Evolutionary conservation across 2,329 filamentous ascomycete species (phyloP).

Genomic region (Colletotrichum karsti): DNA sequence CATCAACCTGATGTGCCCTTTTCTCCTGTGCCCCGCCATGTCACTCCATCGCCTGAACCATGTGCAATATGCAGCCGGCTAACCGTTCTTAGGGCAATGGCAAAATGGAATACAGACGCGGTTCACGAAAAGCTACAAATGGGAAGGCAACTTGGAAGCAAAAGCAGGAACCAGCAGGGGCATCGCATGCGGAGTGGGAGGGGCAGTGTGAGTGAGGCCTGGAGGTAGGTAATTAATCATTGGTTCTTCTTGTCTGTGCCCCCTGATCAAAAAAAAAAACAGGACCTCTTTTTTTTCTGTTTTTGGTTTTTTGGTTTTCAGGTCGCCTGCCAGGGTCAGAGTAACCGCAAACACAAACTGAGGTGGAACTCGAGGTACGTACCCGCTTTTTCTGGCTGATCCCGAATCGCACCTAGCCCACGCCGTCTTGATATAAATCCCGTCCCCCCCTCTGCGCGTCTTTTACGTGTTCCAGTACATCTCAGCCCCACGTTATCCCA

Average conservation of each 20-base stretch:
- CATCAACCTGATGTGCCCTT: too few species aligned
- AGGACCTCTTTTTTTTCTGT: not conserved
- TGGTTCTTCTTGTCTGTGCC: conserved; percentile 18
- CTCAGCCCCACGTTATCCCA: conserved; percentile 20
- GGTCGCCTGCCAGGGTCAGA: conserved; percentile 2
- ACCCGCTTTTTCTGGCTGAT: conserved; percentile 30
- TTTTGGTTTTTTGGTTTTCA: conserved; percentile 3
- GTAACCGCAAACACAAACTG: too few species aligned
- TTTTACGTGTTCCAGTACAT: not conserved
- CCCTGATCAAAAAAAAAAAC: conserved; percentile 8
- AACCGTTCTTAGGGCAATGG: too few species aligned
- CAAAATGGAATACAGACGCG: too few species aligned
- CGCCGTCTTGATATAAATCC: conserved; percentile 25
- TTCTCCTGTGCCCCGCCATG: too few species aligned
- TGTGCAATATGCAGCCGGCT: too few species aligned
- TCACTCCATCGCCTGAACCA: too few species aligned
- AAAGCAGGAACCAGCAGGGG: not conserved
- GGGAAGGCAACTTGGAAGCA: not conserved
- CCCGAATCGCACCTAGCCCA: conserved; percentile 15
- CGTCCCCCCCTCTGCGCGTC: conserved; percentile 19
- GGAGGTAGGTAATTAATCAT: not conserved
- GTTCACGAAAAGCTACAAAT: not conserved
- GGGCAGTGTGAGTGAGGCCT: not conserved
- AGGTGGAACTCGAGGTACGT: not conserved
- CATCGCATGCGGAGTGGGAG: not conserved